Base-by-base conservation (phyloP, 1,284 basidiomycete species). In the Naganishia liquefaciens region DNA sequence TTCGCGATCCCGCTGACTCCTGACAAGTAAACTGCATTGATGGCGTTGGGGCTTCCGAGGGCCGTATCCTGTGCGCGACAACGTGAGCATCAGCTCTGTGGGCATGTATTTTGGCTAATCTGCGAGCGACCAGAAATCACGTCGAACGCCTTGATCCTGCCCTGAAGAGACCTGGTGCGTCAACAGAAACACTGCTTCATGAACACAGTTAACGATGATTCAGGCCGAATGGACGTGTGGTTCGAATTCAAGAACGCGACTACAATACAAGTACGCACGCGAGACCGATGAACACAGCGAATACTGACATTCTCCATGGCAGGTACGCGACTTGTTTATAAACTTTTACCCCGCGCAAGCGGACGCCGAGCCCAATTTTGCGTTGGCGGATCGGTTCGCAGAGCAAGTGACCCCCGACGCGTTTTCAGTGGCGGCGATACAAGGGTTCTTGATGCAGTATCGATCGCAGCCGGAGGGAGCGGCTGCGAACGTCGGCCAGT, bases 181-280 rank as follows among this genome's bases (percentile, higher is more conserved):
- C 7, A n/a, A 3, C n/a, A n/a, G 33, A 13, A n/a, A 13, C 13
- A 37, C 6, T 13, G 33, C 33, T 4, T 9, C 33, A 9, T 37
- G 33, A 39, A 23, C 3, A 44, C 25, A 19, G 3, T 19, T 57
- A 27, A 51, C 25, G 30, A 23, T 44, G 6, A 25, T 87, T 25
- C 88, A n/a, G 90, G 90, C 19, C 88, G 90, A 30, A 90, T 91
- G 86, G 90, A 92, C 71, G 88, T 93, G 4, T 90, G 88, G 88
- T 83, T 92, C 58, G 88, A 91, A 76, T 93, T 92, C 82, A 88
- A 85, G 80, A 87, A 90, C 66, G 88, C 90, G 37, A 87, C 86
- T 68, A 86, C 85, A 70, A 88, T 86, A 84, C 90, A 92, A 72
- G 88, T 88, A 1, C 87, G 89, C 75, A 84, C 42, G 9, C 21